Evolutionary conservation across 2,329 filamentous ascomycete species (phyloP).

Genomic region (Talaromyces marneffei): DNA sequence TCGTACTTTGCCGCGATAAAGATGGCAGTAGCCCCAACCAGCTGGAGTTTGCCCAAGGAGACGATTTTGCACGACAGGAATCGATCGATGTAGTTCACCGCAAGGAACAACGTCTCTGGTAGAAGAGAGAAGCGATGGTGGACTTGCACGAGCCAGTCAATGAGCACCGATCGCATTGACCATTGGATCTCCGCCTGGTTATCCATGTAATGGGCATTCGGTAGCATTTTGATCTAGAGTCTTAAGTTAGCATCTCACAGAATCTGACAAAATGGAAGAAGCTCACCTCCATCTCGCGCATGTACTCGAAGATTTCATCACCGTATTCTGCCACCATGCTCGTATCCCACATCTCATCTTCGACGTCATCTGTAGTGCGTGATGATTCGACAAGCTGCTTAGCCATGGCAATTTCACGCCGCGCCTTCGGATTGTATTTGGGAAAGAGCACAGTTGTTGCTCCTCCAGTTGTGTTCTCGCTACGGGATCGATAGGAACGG

Average conservation of each 20-base stretch:
- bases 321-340: constrained; percentile 98
- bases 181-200: constrained; percentile 95
- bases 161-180: constrained; percentile 95
- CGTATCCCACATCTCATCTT: constrained; percentile 87
- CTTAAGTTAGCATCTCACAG: constrained; percentile 18
- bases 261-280: not conserved
- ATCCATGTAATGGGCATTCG: constrained; percentile 93
- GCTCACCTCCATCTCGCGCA: constrained; percentile 76
- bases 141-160: constrained; percentile 98
- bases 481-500: constrained; percentile 68
- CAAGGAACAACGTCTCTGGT: constrained; percentile 90
- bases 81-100: constrained; percentile 94
- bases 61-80: constrained; percentile 94
- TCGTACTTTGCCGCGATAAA: constrained; percentile 97
- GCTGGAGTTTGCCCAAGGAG: constrained; percentile 87
- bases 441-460: constrained; percentile 66
- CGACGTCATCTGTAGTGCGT: constrained; percentile 65
- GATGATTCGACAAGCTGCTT: constrained; percentile 61
- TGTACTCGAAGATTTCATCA: constrained; percentile 91
- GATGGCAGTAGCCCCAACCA: constrained; percentile 91
- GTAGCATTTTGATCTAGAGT: constrained; percentile 66
- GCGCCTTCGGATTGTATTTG: constrained; percentile 60
- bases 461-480: constrained; percentile 65
- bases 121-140: constrained; percentile 85
- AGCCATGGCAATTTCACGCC: constrained; percentile 66